A percentile compares a stretch with the other conserved stretches of the same genome.
phyloP scores from a whole-genome alignment of 805 yeast genomes.

The Suhomyces sp. region DNA sequence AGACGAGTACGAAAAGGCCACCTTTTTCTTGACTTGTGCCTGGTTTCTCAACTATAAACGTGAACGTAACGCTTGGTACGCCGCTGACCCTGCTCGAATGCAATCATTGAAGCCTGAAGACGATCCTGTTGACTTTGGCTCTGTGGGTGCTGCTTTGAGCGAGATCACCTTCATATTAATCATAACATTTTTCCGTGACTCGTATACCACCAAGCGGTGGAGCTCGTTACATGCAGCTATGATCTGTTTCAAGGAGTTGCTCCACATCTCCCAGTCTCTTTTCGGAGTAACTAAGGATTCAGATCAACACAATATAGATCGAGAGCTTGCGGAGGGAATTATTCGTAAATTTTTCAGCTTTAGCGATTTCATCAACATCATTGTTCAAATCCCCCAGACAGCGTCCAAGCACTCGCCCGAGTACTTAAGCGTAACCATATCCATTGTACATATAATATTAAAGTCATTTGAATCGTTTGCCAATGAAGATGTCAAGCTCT shows the following conservation, averaged over 20 bases:
- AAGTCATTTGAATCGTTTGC: conserved; percentile 67
- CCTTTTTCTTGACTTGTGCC: conserved; percentile 55
- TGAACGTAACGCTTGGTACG: conserved; percentile 13
- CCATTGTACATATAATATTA: conserved; percentile 61
- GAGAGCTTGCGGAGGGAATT: conserved; percentile 53
- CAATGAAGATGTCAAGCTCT: conserved; percentile 50
- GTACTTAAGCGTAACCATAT: conserved; percentile 58
- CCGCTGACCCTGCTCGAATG: not conserved
- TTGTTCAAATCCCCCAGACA: conserved; percentile 59
- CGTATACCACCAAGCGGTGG: conserved; percentile 45
- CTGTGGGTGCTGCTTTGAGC: conserved; percentile 55
- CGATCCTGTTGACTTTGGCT: conserved; percentile 35
- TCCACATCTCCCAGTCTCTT: conserved; percentile 48
- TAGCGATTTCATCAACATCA: conserved; percentile 52
- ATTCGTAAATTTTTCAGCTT: conserved; percentile 69
- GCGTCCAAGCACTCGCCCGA: conserved; percentile 63
- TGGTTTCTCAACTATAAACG: conserved; percentile 79
- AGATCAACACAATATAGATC: conserved; percentile 30
- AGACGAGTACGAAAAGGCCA: conserved; percentile 39
- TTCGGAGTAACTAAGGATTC: conserved; percentile 25
- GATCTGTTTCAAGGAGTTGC: conserved; percentile 61
- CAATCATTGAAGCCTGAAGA: conserved; percentile 12
- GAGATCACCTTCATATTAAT: conserved; percentile 60
- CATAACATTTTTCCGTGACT: conserved; percentile 42
- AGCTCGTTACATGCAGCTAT: conserved; percentile 68